Evolutionary conservation across 2,329 filamentous ascomycete species (phyloP).

Genomic region (Orbilia javanica): DNA sequence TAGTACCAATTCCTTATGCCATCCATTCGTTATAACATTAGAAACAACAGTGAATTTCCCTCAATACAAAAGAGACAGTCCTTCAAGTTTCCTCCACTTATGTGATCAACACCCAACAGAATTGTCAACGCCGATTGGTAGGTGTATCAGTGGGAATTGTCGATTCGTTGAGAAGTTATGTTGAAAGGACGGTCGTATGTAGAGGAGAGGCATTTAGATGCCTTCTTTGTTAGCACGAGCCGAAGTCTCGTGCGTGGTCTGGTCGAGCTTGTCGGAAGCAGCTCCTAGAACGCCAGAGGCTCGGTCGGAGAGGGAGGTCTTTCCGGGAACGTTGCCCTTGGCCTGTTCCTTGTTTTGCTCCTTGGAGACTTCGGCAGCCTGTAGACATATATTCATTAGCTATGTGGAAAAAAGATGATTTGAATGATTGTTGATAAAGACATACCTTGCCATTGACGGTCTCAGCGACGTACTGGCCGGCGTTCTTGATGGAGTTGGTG

Average conservation of each 20-base stretch:
- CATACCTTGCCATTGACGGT: slow-evolving; percentile 53
- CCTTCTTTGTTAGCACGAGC: slow-evolving; percentile 44
- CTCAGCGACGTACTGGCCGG: slow-evolving; percentile 45
- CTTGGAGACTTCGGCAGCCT: slow-evolving; percentile 56
- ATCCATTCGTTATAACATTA: background rate
- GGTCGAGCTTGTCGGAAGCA: slow-evolving; percentile 50
- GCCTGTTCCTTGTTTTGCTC: slow-evolving; percentile 54
- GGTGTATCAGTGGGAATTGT: background rate
- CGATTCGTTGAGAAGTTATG: background rate
- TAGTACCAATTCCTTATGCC: slow-evolving; percentile 10
- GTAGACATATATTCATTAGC: slow-evolving; percentile 27
- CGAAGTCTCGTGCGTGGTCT: slow-evolving; percentile 40
- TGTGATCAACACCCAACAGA: background rate
- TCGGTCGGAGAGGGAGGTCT: slow-evolving; percentile 43
- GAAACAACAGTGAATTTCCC: background rate
- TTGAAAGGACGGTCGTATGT: slow-evolving; percentile 20
- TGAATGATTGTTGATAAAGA: background rate
- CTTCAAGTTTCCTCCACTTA: slow-evolving; percentile 11
- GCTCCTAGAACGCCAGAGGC: slow-evolving; percentile 50
- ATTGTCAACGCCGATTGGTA: background rate
- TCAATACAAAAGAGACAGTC: background rate
- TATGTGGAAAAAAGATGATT: background rate
- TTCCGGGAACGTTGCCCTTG: slow-evolving; percentile 57
- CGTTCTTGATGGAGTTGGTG: slow-evolving; percentile 44
- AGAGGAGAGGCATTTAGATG: slow-evolving; percentile 28